These are phyloP conservation scores for Malus domestica DNA, from an alignment of 306 rosid genomes.

Conservation along the genomic window ASM211411v1 NC_041798.1:17645501-17646000, in stretches of 20 bases:
- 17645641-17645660: not conserved
- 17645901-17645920: not conserved
- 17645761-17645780: not conserved
- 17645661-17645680: not conserved
- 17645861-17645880: not conserved
- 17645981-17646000: too few relatives aligned
- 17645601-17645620: not conserved
- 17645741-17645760: not conserved
- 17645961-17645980: too few relatives aligned
- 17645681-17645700: not conserved
- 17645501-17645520: not conserved
- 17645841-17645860: not conserved
- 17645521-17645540: not conserved
- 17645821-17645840: not conserved
- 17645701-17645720: not conserved
- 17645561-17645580: not conserved
- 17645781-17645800: not conserved
- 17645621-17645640: not conserved
- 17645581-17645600: not conserved
- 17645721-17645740: not conserved
- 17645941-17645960: too few relatives aligned
- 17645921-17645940: too few relatives aligned
- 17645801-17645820: not conserved
- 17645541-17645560: not conserved
- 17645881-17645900: not conserved